phyloP scores from a whole-genome alignment of 2,329 filamentous ascomycete species.

The Pezicula carpinea region DNA sequence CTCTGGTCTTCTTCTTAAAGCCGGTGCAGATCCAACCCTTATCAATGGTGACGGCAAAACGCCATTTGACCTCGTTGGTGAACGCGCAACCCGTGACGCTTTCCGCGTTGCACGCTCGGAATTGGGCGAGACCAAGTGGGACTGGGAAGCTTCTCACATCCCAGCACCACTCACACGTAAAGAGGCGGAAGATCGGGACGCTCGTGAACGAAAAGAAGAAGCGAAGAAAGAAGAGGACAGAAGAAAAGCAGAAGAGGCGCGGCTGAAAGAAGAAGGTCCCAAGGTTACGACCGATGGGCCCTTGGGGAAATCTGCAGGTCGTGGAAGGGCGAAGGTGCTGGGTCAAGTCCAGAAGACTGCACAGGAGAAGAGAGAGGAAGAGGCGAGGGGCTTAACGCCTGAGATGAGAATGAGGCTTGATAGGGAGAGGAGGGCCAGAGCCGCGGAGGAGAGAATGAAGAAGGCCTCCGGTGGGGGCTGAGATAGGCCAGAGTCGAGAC shows the following conservation, averaged over 20 bases:
- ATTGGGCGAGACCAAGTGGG: conserved; percentile 70
- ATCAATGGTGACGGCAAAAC: conserved; percentile 74
- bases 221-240: conserved; percentile 66
- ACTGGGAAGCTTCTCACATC: conserved; percentile 74
- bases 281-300: conserved; percentile 41
- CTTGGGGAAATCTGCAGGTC: conserved; percentile 34
- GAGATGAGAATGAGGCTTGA: conserved; percentile 84
- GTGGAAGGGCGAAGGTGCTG: conserved; percentile 44
- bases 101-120: conserved; percentile 85
- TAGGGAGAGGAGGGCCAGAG: conserved; percentile 82
- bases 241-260: conserved; percentile 68
- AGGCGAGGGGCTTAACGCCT: conserved; percentile 76
- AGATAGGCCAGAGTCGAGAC: too few species aligned
- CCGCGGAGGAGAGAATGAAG: conserved; percentile 82
- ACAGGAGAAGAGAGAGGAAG: conserved; percentile 77
- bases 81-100: conserved; percentile 80
- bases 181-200: conserved; percentile 66
- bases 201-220: conserved; percentile 65
- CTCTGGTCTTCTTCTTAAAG: conserved; percentile 69
- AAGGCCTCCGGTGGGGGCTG: conserved; percentile 15
- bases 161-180: conserved; percentile 65
- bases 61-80: conserved; percentile 81
- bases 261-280: conserved; percentile 62
- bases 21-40: conserved; percentile 66
- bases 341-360: conserved; percentile 67